Base-by-base conservation (phyloP, 177 flowering plant species). In the Telopea speciosissima region DNA sequence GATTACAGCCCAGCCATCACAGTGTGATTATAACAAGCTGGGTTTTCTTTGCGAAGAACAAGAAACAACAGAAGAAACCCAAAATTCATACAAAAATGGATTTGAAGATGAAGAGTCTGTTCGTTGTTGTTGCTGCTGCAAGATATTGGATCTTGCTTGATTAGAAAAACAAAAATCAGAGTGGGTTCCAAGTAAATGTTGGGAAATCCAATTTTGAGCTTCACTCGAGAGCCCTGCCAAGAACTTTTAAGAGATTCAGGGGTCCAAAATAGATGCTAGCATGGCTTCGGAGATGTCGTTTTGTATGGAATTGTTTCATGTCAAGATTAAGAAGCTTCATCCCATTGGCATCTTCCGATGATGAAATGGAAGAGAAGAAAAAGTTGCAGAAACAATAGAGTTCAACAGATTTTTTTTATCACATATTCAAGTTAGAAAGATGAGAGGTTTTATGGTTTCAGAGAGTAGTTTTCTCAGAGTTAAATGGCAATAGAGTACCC, bases 401-500 rank as follows among this genome's bases (percentile, higher is more conserved):
- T 83, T 87, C 75, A 91, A 86, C 73, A 86, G 90, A 78, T n/a
- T n/a, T 75, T 88, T 23, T 83, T 85, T 58, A 58, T 91, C 0
- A 89, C 88, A 8, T 89, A 88, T 79, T 76, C 87, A 13, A 91
- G 94, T 79, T 91, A 89, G 73, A 76, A 16, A 63, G 79, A 76
- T 77, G 94, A 91, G 77, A 86, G 81, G 68, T 87, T 91, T 69
- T 91, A 69, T 74, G 97, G 97, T 10, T 91, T 91, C 68, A 92
- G 92, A 25, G 97, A 91, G 86, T 94, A 91, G 73, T 91, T 91
- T 70, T 88, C 94, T 68, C 86, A 83, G 87, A 91, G 71, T 86
- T 91, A 40, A 91, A 91, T 72, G 94, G 97, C 33, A 89, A 82
- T 76, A 88, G 84, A 78, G 91, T 91, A 21, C 94, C 97, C 1